These are phyloP conservation scores for Magnolia changhungtana DNA, from an alignment of 164 flowering plant genomes.

Conservation along the genomic window DNA sequence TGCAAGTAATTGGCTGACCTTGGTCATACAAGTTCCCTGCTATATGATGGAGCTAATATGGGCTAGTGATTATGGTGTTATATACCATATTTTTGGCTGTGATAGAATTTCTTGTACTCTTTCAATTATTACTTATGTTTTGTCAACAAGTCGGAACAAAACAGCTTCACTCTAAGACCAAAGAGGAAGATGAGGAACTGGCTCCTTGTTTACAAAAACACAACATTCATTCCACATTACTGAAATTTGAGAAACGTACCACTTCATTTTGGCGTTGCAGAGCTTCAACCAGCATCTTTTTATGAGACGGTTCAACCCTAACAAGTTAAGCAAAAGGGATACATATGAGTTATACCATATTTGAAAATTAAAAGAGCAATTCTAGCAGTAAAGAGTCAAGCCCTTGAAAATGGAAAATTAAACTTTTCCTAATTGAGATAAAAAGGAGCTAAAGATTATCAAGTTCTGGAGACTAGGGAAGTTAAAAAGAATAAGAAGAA, in stretches of 20 bases:
- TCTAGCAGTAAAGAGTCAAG: neutral
- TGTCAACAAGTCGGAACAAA: neutral
- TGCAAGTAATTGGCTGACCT: too few species aligned
- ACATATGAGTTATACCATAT: neutral
- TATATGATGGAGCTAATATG: too few species aligned
- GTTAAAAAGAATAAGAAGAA: too few species aligned
- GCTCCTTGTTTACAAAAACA: neutral
- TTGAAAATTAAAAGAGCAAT: neutral
- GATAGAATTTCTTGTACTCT: too few species aligned
- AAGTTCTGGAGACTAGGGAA: too few species aligned
- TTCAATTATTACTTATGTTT: too few species aligned
- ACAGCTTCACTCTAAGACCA: neutral
- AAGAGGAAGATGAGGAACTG: neutral
- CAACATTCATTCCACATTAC: neutral
- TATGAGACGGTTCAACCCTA: constrained; percentile 99
- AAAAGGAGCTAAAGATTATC: neutral
- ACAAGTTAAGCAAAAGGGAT: constrained; percentile 3
- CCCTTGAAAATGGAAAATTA: neutral
- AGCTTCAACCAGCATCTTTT: constrained; percentile 94
- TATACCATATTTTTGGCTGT: neutral
- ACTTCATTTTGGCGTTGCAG: constrained; percentile 95
- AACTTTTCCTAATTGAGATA: neutral
- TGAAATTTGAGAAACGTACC: constrained; percentile 34
- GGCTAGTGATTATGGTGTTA: neutral
- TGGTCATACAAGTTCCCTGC: too few species aligned